phyloP scores from a whole-genome alignment of 2,329 filamentous ascomycete species.

The Aspergillus aculeatus region DNA sequence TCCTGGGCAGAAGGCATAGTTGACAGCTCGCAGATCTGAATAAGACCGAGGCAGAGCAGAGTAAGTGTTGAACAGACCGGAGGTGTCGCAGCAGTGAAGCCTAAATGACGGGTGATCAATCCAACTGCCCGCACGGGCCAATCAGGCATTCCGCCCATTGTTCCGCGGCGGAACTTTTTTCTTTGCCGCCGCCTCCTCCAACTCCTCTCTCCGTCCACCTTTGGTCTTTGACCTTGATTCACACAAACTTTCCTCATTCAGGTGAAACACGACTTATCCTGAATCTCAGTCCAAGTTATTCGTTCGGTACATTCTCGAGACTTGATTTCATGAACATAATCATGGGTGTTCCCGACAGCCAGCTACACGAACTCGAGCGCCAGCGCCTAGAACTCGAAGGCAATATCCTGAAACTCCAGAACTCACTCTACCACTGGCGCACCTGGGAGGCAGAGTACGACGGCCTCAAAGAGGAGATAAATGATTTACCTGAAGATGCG shows the following conservation, averaged over 20 bases:
- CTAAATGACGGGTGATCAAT: slow-evolving; percentile 13
- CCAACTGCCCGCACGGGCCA: slow-evolving; percentile 26
- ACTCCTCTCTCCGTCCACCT: slow-evolving; percentile 8
- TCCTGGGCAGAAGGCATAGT: slow-evolving; percentile 35
- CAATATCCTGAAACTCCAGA: slow-evolving; percentile 69
- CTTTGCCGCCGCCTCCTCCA: slow-evolving; percentile 15
- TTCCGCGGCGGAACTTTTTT: slow-evolving; percentile 21
- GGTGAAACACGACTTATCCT: background rate
- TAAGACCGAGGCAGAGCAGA: background rate
- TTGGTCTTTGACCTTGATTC: background rate
- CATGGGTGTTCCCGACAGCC: slow-evolving; percentile 46
- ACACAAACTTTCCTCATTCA: background rate
- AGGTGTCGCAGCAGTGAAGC: background rate
- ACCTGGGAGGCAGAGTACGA: slow-evolving; percentile 92
- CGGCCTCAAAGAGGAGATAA: slow-evolving; percentile 77
- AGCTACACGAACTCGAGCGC: slow-evolving; percentile 68
- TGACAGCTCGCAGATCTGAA: background rate
- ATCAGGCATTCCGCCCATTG: slow-evolving; percentile 16
- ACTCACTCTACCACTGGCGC: slow-evolving; percentile 82
- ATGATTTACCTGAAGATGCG: slow-evolving; percentile 52
- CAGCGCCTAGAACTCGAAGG: slow-evolving; percentile 74
- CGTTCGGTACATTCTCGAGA: background rate
- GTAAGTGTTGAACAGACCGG: slow-evolving; percentile 2
- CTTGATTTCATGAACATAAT: background rate
- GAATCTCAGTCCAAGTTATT: background rate